Percentiles rank a stretch among this genome's conserved stretches.
These are phyloP conservation scores for Kuraishia capsulata DNA, from an alignment of 805 yeast species.

Conservation along the genomic window DNA sequence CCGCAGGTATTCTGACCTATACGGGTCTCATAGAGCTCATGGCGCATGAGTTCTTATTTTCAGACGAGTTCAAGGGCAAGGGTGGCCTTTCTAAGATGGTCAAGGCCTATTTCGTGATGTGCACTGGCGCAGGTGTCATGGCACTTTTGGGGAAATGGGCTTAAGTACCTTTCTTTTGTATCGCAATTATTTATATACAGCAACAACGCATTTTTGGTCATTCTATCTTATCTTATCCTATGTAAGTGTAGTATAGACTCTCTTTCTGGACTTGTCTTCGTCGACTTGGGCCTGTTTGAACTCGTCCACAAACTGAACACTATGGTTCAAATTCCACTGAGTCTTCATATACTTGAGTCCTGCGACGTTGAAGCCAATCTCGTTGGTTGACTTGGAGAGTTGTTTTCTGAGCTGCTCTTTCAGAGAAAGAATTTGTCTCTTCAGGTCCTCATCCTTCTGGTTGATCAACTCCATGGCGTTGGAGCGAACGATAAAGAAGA, in stretches of 20 bases:
- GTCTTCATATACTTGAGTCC: conserved; percentile 67
- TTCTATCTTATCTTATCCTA: no score
- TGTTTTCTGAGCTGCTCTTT: conserved; percentile 51
- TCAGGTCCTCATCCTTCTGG: conserved; percentile 55
- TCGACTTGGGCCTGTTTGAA: conserved; percentile 43
- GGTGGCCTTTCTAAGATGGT: conserved; percentile 42
- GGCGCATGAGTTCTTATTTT: conserved; percentile 66
- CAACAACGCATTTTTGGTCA: background rate
- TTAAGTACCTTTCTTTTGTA: conserved; percentile 16
- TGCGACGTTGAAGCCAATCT: conserved; percentile 76
- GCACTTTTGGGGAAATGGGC: conserved; percentile 74
- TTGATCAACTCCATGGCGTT: conserved; percentile 74
- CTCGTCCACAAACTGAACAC: conserved; percentile 64
- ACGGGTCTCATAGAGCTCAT: conserved; percentile 71
- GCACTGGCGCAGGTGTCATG: conserved; percentile 68
- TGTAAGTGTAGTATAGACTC: conserved; percentile 42
- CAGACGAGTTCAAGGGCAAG: conserved; percentile 57
- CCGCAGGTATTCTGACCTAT: conserved; percentile 71
- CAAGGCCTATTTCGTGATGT: conserved; percentile 42
- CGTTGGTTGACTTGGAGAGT: conserved; percentile 40
- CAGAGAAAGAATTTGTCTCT: conserved; percentile 55
- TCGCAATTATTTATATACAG: background rate
- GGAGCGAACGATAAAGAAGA: conserved; percentile 63
- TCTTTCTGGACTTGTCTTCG: conserved; percentile 54
- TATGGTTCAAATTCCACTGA: conserved; percentile 76